Evolutionary conservation across 805 yeast genomes (phyloP).

Genomic region (Wickerhamia fluorescens): DNA sequence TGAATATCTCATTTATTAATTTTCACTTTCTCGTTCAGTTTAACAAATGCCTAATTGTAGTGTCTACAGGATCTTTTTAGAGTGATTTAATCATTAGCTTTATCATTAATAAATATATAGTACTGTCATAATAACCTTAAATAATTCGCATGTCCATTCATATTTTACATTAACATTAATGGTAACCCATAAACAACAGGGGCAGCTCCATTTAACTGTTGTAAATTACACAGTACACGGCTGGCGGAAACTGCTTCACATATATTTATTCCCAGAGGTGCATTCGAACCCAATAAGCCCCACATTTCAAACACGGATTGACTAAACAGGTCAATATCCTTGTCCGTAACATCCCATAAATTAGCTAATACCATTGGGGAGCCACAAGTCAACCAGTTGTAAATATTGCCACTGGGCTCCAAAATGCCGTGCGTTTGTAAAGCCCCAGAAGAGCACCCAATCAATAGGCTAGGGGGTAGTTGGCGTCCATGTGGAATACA

Average conservation of each 20-base stretch:
- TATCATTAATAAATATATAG: too few species aligned
- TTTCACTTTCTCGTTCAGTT: too few species aligned
- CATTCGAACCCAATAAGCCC: slow-evolving; percentile 42
- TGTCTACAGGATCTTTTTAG: too few species aligned
- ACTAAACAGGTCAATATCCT: slow-evolving; percentile 82
- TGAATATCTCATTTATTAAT: too few species aligned
- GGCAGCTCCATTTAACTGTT: slow-evolving; percentile 83
- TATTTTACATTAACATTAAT: too few species aligned
- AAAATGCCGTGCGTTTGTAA: slow-evolving; percentile 50
- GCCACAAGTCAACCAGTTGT: slow-evolving; percentile 72
- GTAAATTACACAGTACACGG: slow-evolving; percentile 61
- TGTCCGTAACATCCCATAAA: slow-evolving; percentile 96
- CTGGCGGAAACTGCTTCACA: slow-evolving; percentile 55
- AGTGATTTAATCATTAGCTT: too few species aligned
- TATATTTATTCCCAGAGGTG: slow-evolving; percentile 20
- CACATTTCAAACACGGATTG: slow-evolving; percentile 52
- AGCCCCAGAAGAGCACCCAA: slow-evolving; percentile 90
- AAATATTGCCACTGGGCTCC: slow-evolving; percentile 71
- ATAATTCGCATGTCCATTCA: too few species aligned
- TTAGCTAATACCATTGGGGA: slow-evolving; percentile 79
- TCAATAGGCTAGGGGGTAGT: slow-evolving; percentile 56
- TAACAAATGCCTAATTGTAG: too few species aligned
- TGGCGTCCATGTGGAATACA: slow-evolving; percentile 23
- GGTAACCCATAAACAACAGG: slow-evolving; percentile 91
- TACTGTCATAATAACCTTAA: too few species aligned